Conservation (phyloP, 2,329 filamentous ascomycete species). For the Diaporthe sp. region DNA sequence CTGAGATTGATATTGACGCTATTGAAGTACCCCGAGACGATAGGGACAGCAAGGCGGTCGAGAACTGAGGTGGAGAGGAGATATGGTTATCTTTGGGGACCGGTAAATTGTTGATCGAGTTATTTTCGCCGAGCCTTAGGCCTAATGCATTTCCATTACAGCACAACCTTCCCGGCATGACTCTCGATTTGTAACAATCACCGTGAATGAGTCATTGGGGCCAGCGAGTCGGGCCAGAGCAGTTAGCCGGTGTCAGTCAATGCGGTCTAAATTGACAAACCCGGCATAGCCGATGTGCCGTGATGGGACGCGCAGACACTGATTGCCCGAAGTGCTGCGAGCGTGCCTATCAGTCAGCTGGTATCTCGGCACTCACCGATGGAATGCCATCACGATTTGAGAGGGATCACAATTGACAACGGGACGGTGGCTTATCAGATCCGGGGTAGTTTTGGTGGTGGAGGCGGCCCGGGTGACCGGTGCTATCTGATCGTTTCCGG, state of each 20-base stretch:
- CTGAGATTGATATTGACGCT: conserved; percentile 38
- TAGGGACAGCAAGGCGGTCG: conserved; percentile 23
- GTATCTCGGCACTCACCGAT: conserved; percentile 18
- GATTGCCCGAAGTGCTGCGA: background rate
- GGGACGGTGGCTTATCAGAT: conserved; percentile 36
- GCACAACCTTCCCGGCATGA: conserved; percentile 14
- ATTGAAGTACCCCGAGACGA: conserved; percentile 16
- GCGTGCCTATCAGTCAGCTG: conserved; percentile 6
- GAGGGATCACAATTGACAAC: background rate
- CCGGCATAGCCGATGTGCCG: background rate
- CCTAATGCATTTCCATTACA: conserved; percentile 31
- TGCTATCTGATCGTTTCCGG: conserved; percentile 31
- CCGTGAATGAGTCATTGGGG: conserved; percentile 28
- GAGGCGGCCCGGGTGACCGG: conserved; percentile 34
- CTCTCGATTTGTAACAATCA: conserved; percentile 9
- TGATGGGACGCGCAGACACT: background rate
- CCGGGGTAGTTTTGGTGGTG: conserved; percentile 9
- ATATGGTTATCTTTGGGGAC: background rate
- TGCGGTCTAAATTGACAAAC: background rate
- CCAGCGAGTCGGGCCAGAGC: background rate
- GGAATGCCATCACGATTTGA: background rate
- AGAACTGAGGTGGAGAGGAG: background rate
- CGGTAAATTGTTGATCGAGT: background rate
- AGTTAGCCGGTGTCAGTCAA: conserved; percentile 5
- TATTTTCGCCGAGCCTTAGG: conserved; percentile 22